Conservation (phyloP, 2,329 filamentous ascomycete genomes). For the Microsporum audouinii region DNA sequence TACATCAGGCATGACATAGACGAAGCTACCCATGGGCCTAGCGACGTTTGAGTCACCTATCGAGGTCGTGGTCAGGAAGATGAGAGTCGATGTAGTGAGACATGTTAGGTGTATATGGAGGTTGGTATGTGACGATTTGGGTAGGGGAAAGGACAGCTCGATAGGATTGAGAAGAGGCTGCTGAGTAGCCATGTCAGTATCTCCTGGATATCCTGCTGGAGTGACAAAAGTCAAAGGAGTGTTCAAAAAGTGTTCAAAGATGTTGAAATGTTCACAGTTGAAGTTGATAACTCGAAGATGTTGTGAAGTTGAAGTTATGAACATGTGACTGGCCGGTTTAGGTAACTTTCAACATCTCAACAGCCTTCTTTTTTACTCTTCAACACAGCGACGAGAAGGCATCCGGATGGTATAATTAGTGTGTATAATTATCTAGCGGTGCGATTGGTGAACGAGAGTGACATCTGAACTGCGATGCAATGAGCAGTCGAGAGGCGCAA, state of each 20-base stretch:
- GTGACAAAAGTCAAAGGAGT: background rate
- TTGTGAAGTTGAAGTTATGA: background rate
- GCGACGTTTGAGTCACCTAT: constrained; percentile 31
- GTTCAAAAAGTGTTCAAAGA: too few relatives aligned
- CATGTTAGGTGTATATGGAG: constrained; percentile 49
- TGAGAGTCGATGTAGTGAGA: constrained; percentile 41
- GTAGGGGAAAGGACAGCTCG: constrained; percentile 48
- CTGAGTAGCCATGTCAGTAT: background rate
- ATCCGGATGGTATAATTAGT: too few relatives aligned
- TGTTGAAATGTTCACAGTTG: too few relatives aligned
- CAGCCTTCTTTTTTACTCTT: too few relatives aligned
- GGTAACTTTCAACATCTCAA: background rate
- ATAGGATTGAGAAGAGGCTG: constrained; percentile 31
- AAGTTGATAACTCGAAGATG: background rate
- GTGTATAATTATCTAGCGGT: background rate
- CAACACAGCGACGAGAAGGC: too few relatives aligned
- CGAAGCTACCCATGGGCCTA: constrained; percentile 69
- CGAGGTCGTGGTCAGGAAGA: constrained; percentile 47
- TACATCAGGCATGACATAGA: constrained; percentile 89
- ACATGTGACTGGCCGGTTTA: background rate
- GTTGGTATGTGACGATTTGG: constrained; percentile 45
- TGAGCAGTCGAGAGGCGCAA: background rate
- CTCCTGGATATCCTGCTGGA: background rate
- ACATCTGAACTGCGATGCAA: background rate
- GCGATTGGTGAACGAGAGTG: background rate